These are phyloP conservation scores for Microcyclosporella mali DNA, from an alignment of 2,329 filamentous ascomycete species.

Conservation along the genomic window DNA sequence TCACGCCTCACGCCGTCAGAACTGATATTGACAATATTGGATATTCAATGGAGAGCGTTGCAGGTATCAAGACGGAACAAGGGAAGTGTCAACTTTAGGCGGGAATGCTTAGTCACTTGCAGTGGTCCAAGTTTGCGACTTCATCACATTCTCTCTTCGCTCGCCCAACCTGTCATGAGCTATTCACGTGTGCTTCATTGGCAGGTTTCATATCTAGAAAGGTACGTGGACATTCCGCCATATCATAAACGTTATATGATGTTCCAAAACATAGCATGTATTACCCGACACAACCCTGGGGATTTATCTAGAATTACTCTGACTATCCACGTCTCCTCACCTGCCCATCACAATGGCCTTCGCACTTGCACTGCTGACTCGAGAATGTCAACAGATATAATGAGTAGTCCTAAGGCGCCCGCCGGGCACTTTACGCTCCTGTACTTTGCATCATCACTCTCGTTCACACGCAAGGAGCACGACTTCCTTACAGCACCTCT, in stretches of 20 bases:
- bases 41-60: no score
- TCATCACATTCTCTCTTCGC: background rate
- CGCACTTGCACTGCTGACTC: no score
- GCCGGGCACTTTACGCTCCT: constrained; percentile 68
- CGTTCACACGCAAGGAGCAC: constrained; percentile 61
- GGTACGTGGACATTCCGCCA: background rate
- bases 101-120: no score
- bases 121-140: no score
- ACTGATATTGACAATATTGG: no score
- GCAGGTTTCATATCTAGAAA: background rate
- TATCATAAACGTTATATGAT: constrained; percentile 27
- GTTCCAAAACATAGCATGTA: constrained; percentile 39
- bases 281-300: constrained; percentile 36
- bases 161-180: background rate
- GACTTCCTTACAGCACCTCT: constrained; percentile 64
- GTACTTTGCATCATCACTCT: constrained; percentile 72
- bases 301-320: no score
- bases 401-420: constrained; percentile 45
- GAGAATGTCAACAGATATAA: constrained; percentile 14
- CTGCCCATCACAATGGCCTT: no score
- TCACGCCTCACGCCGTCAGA: no score
- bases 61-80: no score
- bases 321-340: no score
- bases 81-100: no score
- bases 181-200: background rate